Base-by-base conservation (phyloP, 345 rosid genomes). In the Erysimum cheiranthoides region DNA sequence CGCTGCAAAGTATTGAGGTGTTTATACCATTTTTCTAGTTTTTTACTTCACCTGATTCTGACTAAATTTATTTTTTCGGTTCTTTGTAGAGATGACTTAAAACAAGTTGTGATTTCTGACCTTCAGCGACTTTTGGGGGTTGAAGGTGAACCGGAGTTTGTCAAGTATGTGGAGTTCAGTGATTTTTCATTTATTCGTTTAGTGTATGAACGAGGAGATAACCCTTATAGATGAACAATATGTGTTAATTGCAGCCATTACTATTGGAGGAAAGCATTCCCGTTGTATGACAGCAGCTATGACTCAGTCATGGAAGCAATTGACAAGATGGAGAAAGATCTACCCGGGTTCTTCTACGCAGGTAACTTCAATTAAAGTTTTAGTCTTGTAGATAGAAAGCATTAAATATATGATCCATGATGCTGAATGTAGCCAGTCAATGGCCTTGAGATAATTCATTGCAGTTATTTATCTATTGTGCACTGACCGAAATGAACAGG, bases 341-440 rank as follows among this genome's bases (percentile, higher is more conserved):
- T 94, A 67, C 97, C 98, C 5, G 97, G 98, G 50, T 89, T 90
- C 85, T 91, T 90, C 84, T 91, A 94, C 14, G 97, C 98, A 75
- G 98, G 98, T 91, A 83, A 78, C 58, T 40, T 63, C 69, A 68
- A n/a, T 13, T 3, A 35, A 72, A 66, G 43, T 35, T 60, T 73
- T 34, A 68, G 39, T 52, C 52, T 68, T 34, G n/a, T 75, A 68
- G 17, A 52, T 32, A 25, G 42, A 64, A 45, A 61, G 30, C 39
- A 49, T 9, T 28, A 67, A 8, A 42, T 52, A 30, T 34, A 60
- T 50, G 32, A 25, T 65, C 54, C 18, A 47, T 65, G 71, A 46
- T 49, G 40, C 30, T 30, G 60, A 70, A 16, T 43, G 12, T 60
- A 47, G 30, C 32, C 21, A 42, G 57, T 39, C 5, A 40, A 51